Base-by-base conservation (phyloP, 306 rosid species). In the Carpinus viminea region DNA sequence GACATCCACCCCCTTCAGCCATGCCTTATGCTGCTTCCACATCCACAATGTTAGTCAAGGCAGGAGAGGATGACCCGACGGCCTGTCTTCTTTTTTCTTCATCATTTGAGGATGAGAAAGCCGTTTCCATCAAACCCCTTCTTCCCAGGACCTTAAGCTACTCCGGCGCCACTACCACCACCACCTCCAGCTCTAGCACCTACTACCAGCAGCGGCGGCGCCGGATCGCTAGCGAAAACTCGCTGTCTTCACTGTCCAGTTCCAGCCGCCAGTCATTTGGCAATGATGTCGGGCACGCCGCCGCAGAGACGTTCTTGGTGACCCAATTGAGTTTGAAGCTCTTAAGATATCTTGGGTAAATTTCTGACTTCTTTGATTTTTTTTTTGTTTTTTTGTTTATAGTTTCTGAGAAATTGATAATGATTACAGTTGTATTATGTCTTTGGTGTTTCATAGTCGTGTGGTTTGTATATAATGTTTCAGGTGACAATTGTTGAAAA, bases 341-440 rank as follows among this genome's bases (percentile, higher is more conserved):
- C 82, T 69, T 94, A 70, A 66, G 77, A 34, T 94, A 87, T 78
- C 97, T 94, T 60, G 94, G 96, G 98, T 94, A 86, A 55, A 18
- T 16, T 70, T 80, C 59, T 47, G 9, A 7, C 28, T 50, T 15
- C 38, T 62, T 31, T 75, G 43, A 12, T 64, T 56, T 34, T 54
- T 16, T 69, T 56, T 34, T 69, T 54, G 12, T 69, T 56, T 34
- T 69, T 31, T 31, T 21, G 16, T n/a, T 26, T 70, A 43, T 65
- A 7, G 15, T 34, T 9, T 1, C 43, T 34, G 47, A 52, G 7
- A 68, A 45, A 4, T 69, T 31, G 2, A 13, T 47, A 38, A 4
- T 34, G 75, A 26, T 69, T 45, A 65, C 12, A 3, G 51, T 62
- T 65, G 45, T 28, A 46, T 0, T 68, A 55, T 70, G 41, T 24